Percentiles rank a stretch among this genome's conserved stretches.
Conservation (phyloP, 176 grass and related monocot genomes). For the Carex cristatella region DNA sequence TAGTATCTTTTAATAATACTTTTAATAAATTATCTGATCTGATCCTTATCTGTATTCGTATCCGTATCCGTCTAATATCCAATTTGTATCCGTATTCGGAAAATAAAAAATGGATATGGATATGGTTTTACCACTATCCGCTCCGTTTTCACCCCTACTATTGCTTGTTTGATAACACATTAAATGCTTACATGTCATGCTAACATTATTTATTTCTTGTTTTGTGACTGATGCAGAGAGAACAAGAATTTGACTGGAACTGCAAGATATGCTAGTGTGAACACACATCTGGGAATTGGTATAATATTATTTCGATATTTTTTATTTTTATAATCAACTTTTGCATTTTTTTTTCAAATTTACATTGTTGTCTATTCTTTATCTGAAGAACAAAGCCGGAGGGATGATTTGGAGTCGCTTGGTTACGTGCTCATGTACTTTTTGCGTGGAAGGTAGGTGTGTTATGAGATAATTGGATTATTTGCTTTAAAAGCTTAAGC, state of each 20-base stretch:
- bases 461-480: neutral
- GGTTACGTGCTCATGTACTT: conserved; percentile 99
- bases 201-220: neutral
- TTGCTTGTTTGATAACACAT: neutral
- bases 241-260: conserved; percentile 96
- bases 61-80: too few relatives aligned
- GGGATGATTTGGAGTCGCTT: conserved; percentile 98
- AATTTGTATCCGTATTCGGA: too few relatives aligned
- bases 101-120: too few relatives aligned
- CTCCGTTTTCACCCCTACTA: too few relatives aligned
- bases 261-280: conserved; percentile 88
- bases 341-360: conserved; percentile 11
- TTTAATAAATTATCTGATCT: too few relatives aligned
- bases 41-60: too few relatives aligned
- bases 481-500: neutral
- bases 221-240: conserved; percentile 59
- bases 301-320: conserved; percentile 15
- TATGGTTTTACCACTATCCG: too few relatives aligned
- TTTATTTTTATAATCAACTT: neutral
- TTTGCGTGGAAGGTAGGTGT: conserved; percentile 83
- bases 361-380: neutral
- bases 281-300: conserved; percentile 98
- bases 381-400: conserved; percentile 86
- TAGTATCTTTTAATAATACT: too few relatives aligned
- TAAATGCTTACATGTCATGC: neutral